These are phyloP conservation scores for Aspergillus kassunensis DNA, from an alignment of 495 filamentous ascomycete species.

Conservation along the genomic window DNA sequence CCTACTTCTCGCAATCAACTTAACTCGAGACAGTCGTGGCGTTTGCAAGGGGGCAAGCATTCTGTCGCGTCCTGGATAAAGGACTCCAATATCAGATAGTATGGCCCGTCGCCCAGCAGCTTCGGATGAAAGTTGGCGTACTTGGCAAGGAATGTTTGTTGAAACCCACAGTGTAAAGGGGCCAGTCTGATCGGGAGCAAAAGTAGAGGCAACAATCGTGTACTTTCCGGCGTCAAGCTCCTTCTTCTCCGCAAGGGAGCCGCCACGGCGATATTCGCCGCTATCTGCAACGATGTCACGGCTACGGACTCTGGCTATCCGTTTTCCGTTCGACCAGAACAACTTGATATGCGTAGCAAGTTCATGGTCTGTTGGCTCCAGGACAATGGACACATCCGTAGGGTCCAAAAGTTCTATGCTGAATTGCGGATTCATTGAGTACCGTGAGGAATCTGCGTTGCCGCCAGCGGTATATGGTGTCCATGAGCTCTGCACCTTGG, in stretches of 20 bases:
- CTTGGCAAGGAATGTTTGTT: conserved; percentile 47
- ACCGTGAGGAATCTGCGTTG: conserved; percentile 68
- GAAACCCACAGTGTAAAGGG: conserved; percentile 72
- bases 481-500: conserved; percentile 61
- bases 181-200: conserved; percentile 70
- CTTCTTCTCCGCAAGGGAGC: conserved; percentile 60
- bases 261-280: conserved; percentile 79
- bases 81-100: conserved; percentile 44
- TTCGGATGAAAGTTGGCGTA: conserved; percentile 58
- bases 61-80: conserved; percentile 47
- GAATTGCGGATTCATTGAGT: conserved; percentile 84
- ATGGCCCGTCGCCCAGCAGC: conserved; percentile 64
- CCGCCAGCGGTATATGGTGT: conserved; percentile 77
- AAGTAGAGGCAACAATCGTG: conserved; percentile 84
- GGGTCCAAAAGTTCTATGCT: conserved; percentile 52
- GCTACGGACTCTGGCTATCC: conserved; percentile 61
- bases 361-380: conserved; percentile 66
- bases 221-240: conserved; percentile 65
- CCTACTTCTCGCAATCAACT: conserved; percentile 47
- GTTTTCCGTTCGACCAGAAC: conserved; percentile 68
- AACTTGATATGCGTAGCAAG: conserved; percentile 81
- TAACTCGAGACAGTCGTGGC: conserved; percentile 53
- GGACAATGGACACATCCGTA: conserved; percentile 62
- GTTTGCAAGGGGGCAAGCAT: conserved; percentile 51
- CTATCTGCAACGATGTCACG: conserved; percentile 76